Evolutionary conservation across 345 rosid genomes (phyloP).

Genomic region (Schrenkiella parvula): DNA sequence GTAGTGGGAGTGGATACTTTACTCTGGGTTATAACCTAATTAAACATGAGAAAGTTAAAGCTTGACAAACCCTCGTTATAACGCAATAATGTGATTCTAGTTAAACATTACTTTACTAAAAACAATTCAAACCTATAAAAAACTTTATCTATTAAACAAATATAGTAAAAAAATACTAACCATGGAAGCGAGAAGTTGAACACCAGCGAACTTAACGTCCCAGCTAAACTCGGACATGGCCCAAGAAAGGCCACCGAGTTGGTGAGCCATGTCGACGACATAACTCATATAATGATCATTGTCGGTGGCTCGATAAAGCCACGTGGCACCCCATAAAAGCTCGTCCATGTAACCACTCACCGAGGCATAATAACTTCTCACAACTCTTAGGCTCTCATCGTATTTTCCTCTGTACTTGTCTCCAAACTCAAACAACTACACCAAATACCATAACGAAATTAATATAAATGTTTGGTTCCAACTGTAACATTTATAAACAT

Average conservation of each 20-base stretch:
- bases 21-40: slow-evolving; percentile 7
- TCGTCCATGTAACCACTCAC: slow-evolving; percentile 96
- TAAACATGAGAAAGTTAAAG: slow-evolving; percentile 4
- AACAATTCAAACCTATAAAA: no score
- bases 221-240: slow-evolving; percentile 94
- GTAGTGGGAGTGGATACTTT: background rate
- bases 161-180: no score
- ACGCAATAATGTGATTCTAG: background rate
- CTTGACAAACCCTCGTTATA: background rate
- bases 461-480: slow-evolving; percentile 4
- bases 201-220: slow-evolving; percentile 93
- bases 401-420: slow-evolving; percentile 74
- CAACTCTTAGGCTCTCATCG: slow-evolving; percentile 66
- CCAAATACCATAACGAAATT: slow-evolving; percentile 5
- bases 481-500: slow-evolving; percentile 10
- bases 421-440: slow-evolving; percentile 85
- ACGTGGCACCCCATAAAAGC: slow-evolving; percentile 90
- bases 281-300: slow-evolving; percentile 49
- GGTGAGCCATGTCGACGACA: slow-evolving; percentile 50
- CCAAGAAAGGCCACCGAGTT: slow-evolving; percentile 83
- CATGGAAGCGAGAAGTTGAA: slow-evolving; percentile 82
- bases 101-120: no score
- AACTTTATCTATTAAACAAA: no score
- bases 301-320: slow-evolving; percentile 97
- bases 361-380: slow-evolving; percentile 80